These are phyloP conservation scores for Wickerhamomyces alni DNA, from an alignment of 805 yeast species.

Conservation along the genomic window DNA sequence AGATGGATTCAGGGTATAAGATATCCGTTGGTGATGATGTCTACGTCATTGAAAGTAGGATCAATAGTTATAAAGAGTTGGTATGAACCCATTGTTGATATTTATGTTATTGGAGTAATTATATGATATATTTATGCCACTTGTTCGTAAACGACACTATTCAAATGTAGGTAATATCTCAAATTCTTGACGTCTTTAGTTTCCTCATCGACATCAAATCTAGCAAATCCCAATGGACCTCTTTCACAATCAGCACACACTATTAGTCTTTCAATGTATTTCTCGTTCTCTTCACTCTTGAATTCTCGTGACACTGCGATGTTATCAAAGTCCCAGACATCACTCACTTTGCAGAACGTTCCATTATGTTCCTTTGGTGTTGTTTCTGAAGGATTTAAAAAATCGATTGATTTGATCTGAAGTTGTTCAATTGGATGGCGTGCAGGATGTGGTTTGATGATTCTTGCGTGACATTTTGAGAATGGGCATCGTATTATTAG, in stretches of 20 bases:
- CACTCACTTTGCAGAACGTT: conserved; percentile 39
- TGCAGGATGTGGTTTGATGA: conserved; percentile 10
- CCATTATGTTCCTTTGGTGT: neutral
- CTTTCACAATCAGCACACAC: conserved; percentile 73
- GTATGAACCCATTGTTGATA: neutral
- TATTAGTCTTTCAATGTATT: conserved; percentile 43
- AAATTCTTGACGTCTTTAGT: conserved; percentile 32
- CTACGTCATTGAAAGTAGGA: conserved; percentile 5
- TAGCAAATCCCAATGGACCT: conserved; percentile 74
- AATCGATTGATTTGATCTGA: conserved; percentile 1
- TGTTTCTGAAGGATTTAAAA: conserved; percentile 3
- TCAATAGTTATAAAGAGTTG: conserved; percentile 1
- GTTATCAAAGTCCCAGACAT: conserved; percentile 77
- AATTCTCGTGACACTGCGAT: conserved; percentile 56
- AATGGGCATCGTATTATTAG: conserved; percentile 19
- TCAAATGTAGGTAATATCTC: conserved; percentile 38
- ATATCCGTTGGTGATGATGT: conserved; percentile 14
- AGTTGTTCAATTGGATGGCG: neutral
- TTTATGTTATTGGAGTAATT: no score
- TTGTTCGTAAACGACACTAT: conserved; percentile 31
- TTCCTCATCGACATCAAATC: conserved; percentile 21
- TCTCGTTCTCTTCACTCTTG: conserved; percentile 12
- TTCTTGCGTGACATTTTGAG: conserved; percentile 20
- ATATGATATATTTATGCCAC: no score
- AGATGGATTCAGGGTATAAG: conserved; percentile 15